Evolutionary conservation across 768 basidiomycete genomes (phyloP).

Genomic region (Tricholoma furcatifolium): DNA sequence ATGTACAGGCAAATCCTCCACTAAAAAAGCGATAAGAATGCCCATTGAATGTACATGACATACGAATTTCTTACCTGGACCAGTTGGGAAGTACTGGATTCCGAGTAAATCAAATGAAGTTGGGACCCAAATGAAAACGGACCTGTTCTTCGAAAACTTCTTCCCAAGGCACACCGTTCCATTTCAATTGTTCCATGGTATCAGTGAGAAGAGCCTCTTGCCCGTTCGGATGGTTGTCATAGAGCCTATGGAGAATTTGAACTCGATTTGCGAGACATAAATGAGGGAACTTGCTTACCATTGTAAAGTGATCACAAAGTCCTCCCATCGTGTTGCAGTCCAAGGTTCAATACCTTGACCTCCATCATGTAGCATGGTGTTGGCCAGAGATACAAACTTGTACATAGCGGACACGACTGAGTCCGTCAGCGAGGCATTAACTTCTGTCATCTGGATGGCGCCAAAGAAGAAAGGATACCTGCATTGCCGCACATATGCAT

Average conservation of each 20-base stretch:
- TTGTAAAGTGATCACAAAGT: conserved; percentile 54
- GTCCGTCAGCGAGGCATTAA: conserved; percentile 39
- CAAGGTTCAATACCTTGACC: conserved; percentile 54
- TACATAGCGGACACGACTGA: conserved; percentile 48
- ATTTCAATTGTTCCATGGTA: conserved; percentile 53
- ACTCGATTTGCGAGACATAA: not conserved
- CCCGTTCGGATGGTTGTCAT: conserved; percentile 50
- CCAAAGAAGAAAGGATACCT: conserved; percentile 60
- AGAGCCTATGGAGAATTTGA: conserved; percentile 35
- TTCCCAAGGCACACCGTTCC: conserved; percentile 54
- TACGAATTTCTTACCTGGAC: conserved; percentile 25
- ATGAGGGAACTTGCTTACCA: conserved; percentile 35
- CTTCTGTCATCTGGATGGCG: conserved; percentile 56
- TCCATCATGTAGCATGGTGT: conserved; percentile 49
- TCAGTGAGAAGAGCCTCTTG: conserved; percentile 48
- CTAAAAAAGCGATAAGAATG: conserved; percentile 15
- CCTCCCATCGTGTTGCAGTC: conserved; percentile 56
- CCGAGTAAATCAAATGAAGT: not conserved
- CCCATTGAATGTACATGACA: not conserved
- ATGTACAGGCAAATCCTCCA: conserved; percentile 29
- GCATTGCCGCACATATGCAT: not conserved
- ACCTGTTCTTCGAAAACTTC: conserved; percentile 48
- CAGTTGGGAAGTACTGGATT: conserved; percentile 45
- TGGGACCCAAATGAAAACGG: not conserved
- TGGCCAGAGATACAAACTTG: conserved; percentile 53